Evolutionary conservation across 2,329 filamentous ascomycete species (phyloP), one percentile per base, ranked within the genome.

Genomic region (Verticillium klebahnii): DNA sequence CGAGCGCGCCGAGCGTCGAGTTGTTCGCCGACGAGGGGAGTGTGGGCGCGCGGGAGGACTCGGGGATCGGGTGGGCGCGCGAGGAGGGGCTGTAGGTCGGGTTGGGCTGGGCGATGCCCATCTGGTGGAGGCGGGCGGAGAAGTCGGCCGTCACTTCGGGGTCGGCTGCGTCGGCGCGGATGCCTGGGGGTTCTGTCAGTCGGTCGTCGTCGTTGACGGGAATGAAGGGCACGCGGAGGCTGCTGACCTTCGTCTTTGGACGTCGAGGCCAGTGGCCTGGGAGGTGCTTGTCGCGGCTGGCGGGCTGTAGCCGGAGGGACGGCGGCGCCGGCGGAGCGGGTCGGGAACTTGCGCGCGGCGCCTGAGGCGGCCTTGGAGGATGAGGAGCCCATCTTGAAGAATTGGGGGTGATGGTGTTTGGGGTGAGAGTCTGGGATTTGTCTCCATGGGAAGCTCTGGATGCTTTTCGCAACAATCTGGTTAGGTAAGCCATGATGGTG

Each of bases 91-190:
- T 85, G 56, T 77, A 80, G 5, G 80, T 84, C 34, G 83, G 82
- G 65, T 81, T 82, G 5, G 84, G 82, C 56, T 82, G 77, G 9
- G 78, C 83, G 34, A 85, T 74, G 68, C 83, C 84, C 78, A 86
- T 84, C 64, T 82, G 73, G 31, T 77, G 77, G 5, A 86, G 77
- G 17, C 84, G 82, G 57, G 73, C 73, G 9, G 82, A 79, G 70
- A 84, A 85, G 64, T 73, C 78, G n/a, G 74, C 69, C 55, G 75
- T 72, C 19, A 73, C 64, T 39, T 82, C 76, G n/a, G 80, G 76
- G 62, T 80, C 75, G 63, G 68, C 66, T 39, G 72, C 72, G 62
- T 82, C 77, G 45, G 74, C 69, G 60, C 69, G 73, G 63, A 79
- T 75, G 11, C 75, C 78, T 82, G 59, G 36, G 36, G 62, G 63